Conservation (phyloP, 164 flowering plant species). For the Euptelea pleiosperma region DNA sequence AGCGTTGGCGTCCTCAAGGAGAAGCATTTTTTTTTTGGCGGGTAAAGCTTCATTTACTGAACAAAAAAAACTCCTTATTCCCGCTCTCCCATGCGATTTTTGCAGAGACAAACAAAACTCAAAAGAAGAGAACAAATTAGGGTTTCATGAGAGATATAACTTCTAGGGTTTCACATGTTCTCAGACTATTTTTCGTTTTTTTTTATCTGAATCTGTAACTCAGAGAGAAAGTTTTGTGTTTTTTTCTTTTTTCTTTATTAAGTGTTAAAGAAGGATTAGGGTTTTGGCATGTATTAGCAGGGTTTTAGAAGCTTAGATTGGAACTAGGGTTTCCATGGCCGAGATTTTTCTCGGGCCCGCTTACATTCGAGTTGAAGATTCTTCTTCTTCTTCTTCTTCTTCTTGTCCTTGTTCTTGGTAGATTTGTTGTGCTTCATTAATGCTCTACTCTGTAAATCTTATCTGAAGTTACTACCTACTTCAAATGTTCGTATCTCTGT, state of each 20-base stretch:
- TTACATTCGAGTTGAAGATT: slow-evolving; percentile 8
- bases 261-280: slow-evolving; percentile 1
- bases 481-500: not conserved
- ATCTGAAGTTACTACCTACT: not conserved
- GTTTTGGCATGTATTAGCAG: not conserved
- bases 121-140: slow-evolving; percentile 6
- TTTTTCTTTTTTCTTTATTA: not conserved
- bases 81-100: slow-evolving; percentile 10
- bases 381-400: not conserved
- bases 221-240: not conserved
- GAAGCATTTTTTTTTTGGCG: slow-evolving; percentile 12
- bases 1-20: slow-evolving; percentile 14
- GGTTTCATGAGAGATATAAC: slow-evolving; percentile 1
- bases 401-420: not conserved
- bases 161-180: slow-evolving; percentile 8
- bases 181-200: not conserved
- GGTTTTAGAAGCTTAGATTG: not conserved
- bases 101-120: not conserved
- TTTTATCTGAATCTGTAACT: not conserved
- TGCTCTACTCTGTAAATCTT: slow-evolving; percentile 3
- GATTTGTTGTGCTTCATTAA: not conserved
- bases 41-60: slow-evolving; percentile 12
- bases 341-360: slow-evolving; percentile 8
- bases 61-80: slow-evolving; percentile 1
- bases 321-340: slow-evolving; percentile 5